phyloP scores from a whole-genome alignment of 1,139 yeast species.

The Nakaseomyces delphensis region DNA sequence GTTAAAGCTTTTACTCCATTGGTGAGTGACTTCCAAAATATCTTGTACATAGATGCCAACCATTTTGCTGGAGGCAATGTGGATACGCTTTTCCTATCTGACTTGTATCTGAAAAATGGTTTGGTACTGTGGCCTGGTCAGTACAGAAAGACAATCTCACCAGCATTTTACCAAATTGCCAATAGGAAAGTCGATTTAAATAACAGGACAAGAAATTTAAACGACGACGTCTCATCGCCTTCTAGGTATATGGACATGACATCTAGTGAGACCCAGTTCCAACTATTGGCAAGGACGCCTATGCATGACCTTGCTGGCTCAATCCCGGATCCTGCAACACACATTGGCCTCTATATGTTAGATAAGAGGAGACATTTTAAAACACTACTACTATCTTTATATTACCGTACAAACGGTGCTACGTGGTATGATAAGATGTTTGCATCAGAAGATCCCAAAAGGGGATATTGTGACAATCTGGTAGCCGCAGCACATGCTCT shows the following conservation, averaged over 20 bases:
- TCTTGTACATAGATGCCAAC: constrained; percentile 60
- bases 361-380: constrained; percentile 44
- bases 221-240: constrained; percentile 24
- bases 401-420: constrained; percentile 50
- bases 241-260: constrained; percentile 15
- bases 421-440: constrained; percentile 44
- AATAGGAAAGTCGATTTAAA: constrained; percentile 33
- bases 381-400: constrained; percentile 44
- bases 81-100: constrained; percentile 40
- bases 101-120: constrained; percentile 31
- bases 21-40: constrained; percentile 49
- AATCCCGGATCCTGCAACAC: constrained; percentile 52
- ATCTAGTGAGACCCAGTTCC: constrained; percentile 8
- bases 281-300: constrained; percentile 24
- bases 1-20: constrained; percentile 54
- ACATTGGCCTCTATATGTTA: constrained; percentile 50
- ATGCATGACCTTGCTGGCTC: constrained; percentile 49
- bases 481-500: constrained; percentile 51
- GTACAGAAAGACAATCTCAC: constrained; percentile 58
- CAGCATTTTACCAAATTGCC: constrained; percentile 49
- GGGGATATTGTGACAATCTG: constrained; percentile 58
- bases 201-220: constrained; percentile 20
- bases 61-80: constrained; percentile 51
- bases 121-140: constrained; percentile 63
- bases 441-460: constrained; percentile 53